Evolutionary conservation across 2,329 filamentous ascomycete genomes (phyloP), one percentile per base, ranked within the genome.

Genomic region (Ascocoryne sarcoides): DNA sequence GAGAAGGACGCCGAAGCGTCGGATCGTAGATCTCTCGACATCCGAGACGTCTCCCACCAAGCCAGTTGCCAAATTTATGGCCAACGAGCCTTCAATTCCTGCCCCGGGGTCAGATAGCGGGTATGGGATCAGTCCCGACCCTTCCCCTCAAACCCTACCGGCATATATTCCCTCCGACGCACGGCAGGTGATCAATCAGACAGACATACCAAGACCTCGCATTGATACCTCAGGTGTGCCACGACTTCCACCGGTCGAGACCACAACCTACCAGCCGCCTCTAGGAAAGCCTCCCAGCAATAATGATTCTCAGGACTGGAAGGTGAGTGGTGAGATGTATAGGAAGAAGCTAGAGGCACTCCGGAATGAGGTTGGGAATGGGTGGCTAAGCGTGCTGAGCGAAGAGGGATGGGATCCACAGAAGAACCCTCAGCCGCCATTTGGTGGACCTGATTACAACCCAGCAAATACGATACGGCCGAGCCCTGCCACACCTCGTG

Each of bases 281-380:
- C 36, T 49, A 14, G 38, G 50, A 14, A 56, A 52, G 37, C 10
- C 45, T 10, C 47, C 48, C 5, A 45, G 42, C 9, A 39, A 37
- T 3, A 51, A 47, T 45, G 57, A 57, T 45, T 49, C 65, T 4
- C 65, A 69, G 33, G 72, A 82, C 43, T 85, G 80, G 74, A 77
- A 79, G 44, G 65, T 76, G 32, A 75, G 76, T 43, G 82, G 83
- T 39, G 85, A 92, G 55, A 68, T 85, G 5, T 96, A 95, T 62
- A 79, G 84, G 42, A 84, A 84, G 60, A 92, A 92, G 62, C 82
- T 96, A 40, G 88, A 95, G 61, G 79, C 84, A 3, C 66, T 95
- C 39, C 82, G 88, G 46, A 82, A 82, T 55, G 86, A 90, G 55
- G 81, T 95, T 49, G 89, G 89, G 21, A 86, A 80, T 53, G 84